A percentile compares a stretch with the other conserved stretches of the same genome.
Conservation (phyloP, 164 flowering plant genomes). For the Aristolochia contorta region DNA sequence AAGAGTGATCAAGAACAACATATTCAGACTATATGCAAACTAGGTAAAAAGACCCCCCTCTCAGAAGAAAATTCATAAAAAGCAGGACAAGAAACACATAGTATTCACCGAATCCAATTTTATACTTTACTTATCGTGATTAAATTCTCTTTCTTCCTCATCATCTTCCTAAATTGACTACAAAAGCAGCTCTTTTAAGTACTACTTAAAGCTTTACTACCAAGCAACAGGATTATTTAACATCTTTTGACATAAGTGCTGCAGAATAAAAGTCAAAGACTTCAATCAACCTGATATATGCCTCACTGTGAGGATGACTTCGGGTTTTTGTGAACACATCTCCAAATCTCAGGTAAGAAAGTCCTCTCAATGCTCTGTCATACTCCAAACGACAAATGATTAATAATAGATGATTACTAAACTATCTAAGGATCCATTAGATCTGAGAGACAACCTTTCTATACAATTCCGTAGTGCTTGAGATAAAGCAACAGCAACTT, state of each 20-base stretch:
- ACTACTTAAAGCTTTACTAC: too few relatives aligned
- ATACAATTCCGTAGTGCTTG: constrained; percentile 84
- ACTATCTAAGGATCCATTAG: neutral
- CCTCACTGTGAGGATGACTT: constrained; percentile 56
- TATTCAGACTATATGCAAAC: too few relatives aligned
- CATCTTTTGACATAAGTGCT: too few relatives aligned
- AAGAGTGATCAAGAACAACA: too few relatives aligned
- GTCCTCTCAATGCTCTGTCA: constrained; percentile 60
- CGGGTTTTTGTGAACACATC: constrained; percentile 75
- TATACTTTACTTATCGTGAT: too few relatives aligned
- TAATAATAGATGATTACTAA: too few relatives aligned
- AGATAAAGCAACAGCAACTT: constrained; percentile 83
- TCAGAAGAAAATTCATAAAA: neutral
- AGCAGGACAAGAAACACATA: neutral
- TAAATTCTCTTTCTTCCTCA: too few relatives aligned
- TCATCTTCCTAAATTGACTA: too few relatives aligned
- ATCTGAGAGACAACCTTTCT: constrained; percentile 50
- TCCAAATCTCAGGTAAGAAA: constrained; percentile 82
- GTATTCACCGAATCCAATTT: too few relatives aligned
- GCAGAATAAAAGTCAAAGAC: constrained; percentile 1
- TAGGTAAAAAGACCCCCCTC: neutral
- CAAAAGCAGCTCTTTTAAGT: too few relatives aligned
- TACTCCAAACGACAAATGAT: neutral
- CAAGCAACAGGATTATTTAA: too few relatives aligned
- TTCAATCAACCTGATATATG: constrained; percentile 51